Base-by-base conservation (phyloP, 2,329 filamentous ascomycete genomes). In the Neospermospora avenae region DNA sequence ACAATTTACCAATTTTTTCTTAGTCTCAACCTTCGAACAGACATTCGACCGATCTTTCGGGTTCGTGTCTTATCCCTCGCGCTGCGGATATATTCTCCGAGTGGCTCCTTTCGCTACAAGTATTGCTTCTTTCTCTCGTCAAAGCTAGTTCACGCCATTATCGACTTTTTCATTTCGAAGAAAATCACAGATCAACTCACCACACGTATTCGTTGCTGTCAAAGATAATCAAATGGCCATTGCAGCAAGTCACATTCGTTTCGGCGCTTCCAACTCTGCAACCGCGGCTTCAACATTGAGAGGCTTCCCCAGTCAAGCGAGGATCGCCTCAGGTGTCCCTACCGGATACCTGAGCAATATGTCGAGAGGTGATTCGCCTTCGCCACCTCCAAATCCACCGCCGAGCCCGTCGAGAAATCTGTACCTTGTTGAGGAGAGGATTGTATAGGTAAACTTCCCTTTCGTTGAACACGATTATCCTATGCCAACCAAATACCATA, bases 351-450 rank as follows among this genome's bases (percentile, higher is more conserved):
- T 53, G 6, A 62, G 56, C 20, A 61, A 69, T 35, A 73, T 69
- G 65, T 75, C 74, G 20, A 71, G 73, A 67, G 72, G 69, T 52
- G 72, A 75, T 56, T 74, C 76, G 18, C 74, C 75, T 22, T 74
- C 72, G 18, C 75, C 75, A 59, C 73, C 75, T 18, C 75, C 75
- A 16, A 74, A 73, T 44, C 75, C 75, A 8, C 75, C 75, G 20
- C 75, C 74, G 8, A 76, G 73, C 58, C 66, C 74, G 37, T 66
- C 73, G 2, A 59, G 56, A 57, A 59, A 45, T 5, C n/a, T 66
- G 14, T 39, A 54, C 10, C 53, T 60, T 18, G 49, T 24, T 14
- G 48, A 60, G 41, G 52, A 57, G 22, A 35, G 46, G 39, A 44
- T 14, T 28, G 48, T 22, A 60, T 55, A 57, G 51, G 64, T 68